phyloP scores from a whole-genome alignment of 1,139 yeast species.

The Pichia kudriavzevii region DNA sequence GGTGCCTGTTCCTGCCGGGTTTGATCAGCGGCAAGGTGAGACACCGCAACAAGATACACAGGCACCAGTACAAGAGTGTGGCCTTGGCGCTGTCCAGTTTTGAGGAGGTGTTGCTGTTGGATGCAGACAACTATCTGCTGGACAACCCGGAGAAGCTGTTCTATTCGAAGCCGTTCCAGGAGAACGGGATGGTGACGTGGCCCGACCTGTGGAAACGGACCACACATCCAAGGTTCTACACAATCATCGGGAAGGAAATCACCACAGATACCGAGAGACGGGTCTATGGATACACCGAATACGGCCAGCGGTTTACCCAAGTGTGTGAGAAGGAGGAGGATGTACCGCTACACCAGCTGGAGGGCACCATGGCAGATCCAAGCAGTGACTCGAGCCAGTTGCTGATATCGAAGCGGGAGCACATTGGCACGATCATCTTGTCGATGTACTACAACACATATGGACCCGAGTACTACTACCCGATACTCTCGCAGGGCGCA shows the following conservation, averaged over 20 bases:
- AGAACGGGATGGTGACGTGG: slow-evolving; percentile 44
- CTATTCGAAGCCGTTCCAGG: slow-evolving; percentile 29
- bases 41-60: slow-evolving; percentile 47
- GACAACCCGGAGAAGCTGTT: slow-evolving; percentile 47
- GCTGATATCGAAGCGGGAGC: slow-evolving; percentile 58
- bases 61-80: slow-evolving; percentile 73
- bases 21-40: slow-evolving; percentile 43
- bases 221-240: slow-evolving; percentile 53
- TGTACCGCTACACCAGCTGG: slow-evolving; percentile 58
- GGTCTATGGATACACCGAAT: slow-evolving; percentile 27
- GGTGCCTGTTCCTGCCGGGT: slow-evolving; percentile 56
- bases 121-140: slow-evolving; percentile 67
- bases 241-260: slow-evolving; percentile 42
- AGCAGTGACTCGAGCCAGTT: slow-evolving; percentile 81
- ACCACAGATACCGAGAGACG: slow-evolving; percentile 25
- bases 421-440: slow-evolving; percentile 54
- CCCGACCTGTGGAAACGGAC: slow-evolving; percentile 38
- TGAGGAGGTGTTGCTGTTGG: slow-evolving; percentile 67
- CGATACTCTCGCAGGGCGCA: slow-evolving; percentile 74
- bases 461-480: slow-evolving; percentile 75
- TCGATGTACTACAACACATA: slow-evolving; percentile 72
- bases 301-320: slow-evolving; percentile 32
- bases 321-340: slow-evolving; percentile 32
- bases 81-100: slow-evolving; percentile 71
- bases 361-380: slow-evolving; percentile 72